Percentiles rank a stretch among this genome's conserved stretches.
These are phyloP conservation scores for Aspergillus hancockii DNA, from an alignment of 495 filamentous ascomycete species.

Conservation along the genomic window DNA sequence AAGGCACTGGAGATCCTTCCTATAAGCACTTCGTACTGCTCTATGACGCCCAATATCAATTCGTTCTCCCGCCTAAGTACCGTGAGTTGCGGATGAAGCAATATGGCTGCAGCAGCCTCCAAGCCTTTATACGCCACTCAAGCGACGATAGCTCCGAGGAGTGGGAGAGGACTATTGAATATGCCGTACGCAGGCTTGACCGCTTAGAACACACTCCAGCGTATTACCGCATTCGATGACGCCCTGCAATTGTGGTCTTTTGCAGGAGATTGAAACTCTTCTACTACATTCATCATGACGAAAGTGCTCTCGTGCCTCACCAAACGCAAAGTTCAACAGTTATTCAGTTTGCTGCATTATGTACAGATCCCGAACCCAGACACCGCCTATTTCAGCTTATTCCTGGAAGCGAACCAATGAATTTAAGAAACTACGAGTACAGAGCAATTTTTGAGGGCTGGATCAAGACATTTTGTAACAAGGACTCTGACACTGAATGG, in stretches of 20 bases:
- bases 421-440: constrained; percentile 7
- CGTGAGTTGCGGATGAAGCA: constrained; percentile 10
- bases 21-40: background rate
- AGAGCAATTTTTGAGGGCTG: constrained; percentile 13
- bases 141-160: constrained; percentile 20
- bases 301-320: background rate
- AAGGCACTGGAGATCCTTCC: background rate
- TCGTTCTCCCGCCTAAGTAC: constrained; percentile 15
- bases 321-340: constrained; percentile 3
- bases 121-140: constrained; percentile 12
- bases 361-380: constrained; percentile 13
- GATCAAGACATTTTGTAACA: constrained; percentile 5
- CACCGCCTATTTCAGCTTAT: constrained; percentile 17
- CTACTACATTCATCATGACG: constrained; percentile 17
- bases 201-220: background rate
- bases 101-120: constrained; percentile 14
- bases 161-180: constrained; percentile 14
- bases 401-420: constrained; percentile 13
- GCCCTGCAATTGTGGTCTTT: constrained; percentile 19
- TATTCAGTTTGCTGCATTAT: constrained; percentile 10
- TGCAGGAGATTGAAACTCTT: constrained; percentile 17
- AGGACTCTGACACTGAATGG: constrained; percentile 1
- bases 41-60: background rate
- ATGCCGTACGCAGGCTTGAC: constrained; percentile 13
- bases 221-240: background rate